Conservation (phyloP, 1,139 yeast genomes). For the Hyphopichia buzzinii region DNA sequence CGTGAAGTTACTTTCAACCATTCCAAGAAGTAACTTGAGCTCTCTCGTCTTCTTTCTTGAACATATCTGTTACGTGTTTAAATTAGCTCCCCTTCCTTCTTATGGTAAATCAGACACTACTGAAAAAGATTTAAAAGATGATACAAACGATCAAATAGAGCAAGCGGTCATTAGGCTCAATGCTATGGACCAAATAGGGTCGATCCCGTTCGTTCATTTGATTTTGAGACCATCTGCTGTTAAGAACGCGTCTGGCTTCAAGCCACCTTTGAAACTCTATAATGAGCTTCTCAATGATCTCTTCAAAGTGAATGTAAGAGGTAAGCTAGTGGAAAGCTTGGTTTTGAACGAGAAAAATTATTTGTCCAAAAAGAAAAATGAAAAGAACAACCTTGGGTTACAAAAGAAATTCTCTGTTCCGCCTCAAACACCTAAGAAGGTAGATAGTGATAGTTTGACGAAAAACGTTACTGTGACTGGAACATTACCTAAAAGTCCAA, state of each 20-base stretch:
- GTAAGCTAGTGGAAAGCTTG: slow-evolving; percentile 23
- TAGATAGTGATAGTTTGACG: background rate
- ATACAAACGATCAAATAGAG: slow-evolving; percentile 7
- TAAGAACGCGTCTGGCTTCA: slow-evolving; percentile 38
- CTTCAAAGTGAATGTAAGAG: slow-evolving; percentile 24
- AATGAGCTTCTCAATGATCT: slow-evolving; percentile 27
- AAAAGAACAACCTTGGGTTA: slow-evolving; percentile 26
- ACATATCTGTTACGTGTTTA: slow-evolving; percentile 29
- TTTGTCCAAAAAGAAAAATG: slow-evolving; percentile 29
- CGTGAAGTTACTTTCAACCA: slow-evolving; percentile 26
- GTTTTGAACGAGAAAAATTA: slow-evolving; percentile 31
- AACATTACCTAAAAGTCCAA: slow-evolving; percentile 18
- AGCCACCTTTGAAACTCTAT: slow-evolving; percentile 38
- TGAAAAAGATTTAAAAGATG: slow-evolving; percentile 10
- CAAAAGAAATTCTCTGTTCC: slow-evolving; percentile 17
- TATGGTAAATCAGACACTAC: slow-evolving; percentile 32
- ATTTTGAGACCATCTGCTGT: slow-evolving; percentile 41
- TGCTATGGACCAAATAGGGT: slow-evolving; percentile 37
- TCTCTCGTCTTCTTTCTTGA: slow-evolving; percentile 38
- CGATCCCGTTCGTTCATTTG: slow-evolving; percentile 42
- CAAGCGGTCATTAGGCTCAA: slow-evolving; percentile 21
- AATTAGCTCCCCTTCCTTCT: slow-evolving; percentile 21
- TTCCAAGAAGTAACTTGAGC: slow-evolving; percentile 44
- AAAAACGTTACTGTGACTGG: slow-evolving; percentile 5
- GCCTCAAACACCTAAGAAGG: slow-evolving; percentile 1